These are phyloP conservation scores for Peniophora sp. DNA, from an alignment of 1,284 basidiomycete species.

Conservation along the genomic window DNA sequence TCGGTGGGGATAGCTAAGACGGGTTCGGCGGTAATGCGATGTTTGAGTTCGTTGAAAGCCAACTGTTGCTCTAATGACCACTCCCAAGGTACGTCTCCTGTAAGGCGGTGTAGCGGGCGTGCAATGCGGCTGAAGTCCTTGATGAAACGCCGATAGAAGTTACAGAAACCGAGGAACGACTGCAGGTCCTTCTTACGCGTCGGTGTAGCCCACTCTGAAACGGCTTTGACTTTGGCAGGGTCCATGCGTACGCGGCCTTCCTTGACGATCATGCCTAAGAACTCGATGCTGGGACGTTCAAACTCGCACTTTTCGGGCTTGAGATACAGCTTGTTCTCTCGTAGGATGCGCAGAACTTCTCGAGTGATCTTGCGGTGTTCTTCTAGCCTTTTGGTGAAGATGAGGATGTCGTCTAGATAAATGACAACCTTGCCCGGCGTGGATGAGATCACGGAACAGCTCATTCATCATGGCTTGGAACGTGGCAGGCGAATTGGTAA, in stretches of 20 bases:
- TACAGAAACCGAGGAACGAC: slow-evolving; percentile 30
- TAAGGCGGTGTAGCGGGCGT: slow-evolving; percentile 16
- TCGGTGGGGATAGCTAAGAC: background rate
- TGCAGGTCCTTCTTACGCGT: slow-evolving; percentile 16
- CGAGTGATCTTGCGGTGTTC: background rate
- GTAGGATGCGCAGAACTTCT: slow-evolving; percentile 24
- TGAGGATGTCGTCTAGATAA: slow-evolving; percentile 1
- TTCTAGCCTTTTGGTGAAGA: background rate
- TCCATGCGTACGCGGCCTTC: slow-evolving; percentile 24
- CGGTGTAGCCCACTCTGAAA: slow-evolving; percentile 26
- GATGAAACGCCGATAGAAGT: slow-evolving; percentile 34
- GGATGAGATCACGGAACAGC: background rate
- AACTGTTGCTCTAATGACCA: background rate
- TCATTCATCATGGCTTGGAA: slow-evolving; percentile 1
- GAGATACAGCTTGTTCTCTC: slow-evolving; percentile 18
- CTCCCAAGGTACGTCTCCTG: slow-evolving; percentile 7
- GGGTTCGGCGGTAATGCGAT: background rate
- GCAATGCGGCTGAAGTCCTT: slow-evolving; percentile 23
- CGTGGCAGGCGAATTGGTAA: background rate
- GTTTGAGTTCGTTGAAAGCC: slow-evolving; percentile 1
- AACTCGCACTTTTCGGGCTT: slow-evolving; percentile 34
- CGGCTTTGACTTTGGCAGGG: slow-evolving; percentile 22
- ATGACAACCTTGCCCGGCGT: background rate
- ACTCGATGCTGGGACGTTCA: slow-evolving; percentile 19
- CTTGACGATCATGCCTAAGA: slow-evolving; percentile 27